These are phyloP conservation scores for Fusarium redolens DNA, from an alignment of 2,329 filamentous ascomycete species.

Conservation along the genomic window DNA sequence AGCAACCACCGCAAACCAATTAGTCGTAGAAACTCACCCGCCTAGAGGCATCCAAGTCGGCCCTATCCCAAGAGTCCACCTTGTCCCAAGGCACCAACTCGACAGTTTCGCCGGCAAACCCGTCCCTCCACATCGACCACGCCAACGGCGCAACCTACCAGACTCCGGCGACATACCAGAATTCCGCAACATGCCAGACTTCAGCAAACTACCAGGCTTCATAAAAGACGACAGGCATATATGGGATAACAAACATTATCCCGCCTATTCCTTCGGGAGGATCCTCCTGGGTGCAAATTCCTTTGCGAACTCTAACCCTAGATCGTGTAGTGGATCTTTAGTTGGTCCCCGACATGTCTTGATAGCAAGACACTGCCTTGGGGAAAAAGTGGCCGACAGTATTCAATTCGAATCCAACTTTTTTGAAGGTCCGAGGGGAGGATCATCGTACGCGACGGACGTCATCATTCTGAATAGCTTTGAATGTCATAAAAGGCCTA, in stretches of 20 bases:
- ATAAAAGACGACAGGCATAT: constrained; percentile 1
- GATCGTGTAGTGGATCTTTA: constrained; percentile 3
- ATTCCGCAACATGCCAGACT: not conserved
- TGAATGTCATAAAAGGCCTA: not conserved
- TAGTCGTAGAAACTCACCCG: too few relatives aligned
- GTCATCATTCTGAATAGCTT: not conserved
- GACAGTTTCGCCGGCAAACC: not conserved
- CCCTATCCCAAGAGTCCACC: not conserved
- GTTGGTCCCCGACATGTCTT: constrained; percentile 22
- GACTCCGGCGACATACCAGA: rapidly evolving
- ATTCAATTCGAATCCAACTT: not conserved
- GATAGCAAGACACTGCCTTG: constrained; percentile 14
- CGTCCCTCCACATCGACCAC: not conserved
- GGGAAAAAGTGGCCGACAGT: rapidly evolving
- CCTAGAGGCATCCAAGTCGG: rapidly evolving
- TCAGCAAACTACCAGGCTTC: not conserved
- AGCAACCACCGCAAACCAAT: not conserved
- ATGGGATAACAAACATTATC: constrained; percentile 2
- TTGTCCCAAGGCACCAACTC: not conserved
- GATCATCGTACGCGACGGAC: not conserved
- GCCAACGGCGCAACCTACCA: not conserved
- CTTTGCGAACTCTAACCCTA: rapidly evolving
- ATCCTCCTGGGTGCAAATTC: not conserved
- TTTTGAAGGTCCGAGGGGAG: not conserved
- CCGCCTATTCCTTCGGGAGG: not conserved